phyloP scores from a whole-genome alignment of 768 basidiomycete species.

The Lepiota venenata region DNA sequence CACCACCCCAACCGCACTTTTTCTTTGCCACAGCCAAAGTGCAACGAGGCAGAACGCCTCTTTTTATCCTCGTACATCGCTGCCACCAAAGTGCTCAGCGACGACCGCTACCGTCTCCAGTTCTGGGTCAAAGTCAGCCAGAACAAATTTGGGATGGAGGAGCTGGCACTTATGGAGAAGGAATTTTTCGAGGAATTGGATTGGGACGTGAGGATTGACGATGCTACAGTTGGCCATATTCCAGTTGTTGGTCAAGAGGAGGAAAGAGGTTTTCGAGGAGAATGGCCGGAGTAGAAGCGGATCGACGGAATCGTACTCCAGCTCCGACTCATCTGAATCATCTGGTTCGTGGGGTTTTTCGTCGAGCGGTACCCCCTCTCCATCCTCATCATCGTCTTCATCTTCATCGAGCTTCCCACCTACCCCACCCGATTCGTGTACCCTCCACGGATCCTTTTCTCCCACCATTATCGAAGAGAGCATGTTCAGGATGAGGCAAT shows the following conservation, averaged over 20 bases:
- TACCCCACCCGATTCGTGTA: neutral
- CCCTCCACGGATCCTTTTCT: neutral
- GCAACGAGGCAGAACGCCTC: constrained; percentile 6
- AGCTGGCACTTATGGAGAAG: constrained; percentile 5
- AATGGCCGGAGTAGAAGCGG: neutral
- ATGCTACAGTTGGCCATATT: constrained; percentile 8
- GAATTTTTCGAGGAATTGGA: constrained; percentile 5
- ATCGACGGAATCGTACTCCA: neutral
- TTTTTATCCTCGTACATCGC: constrained; percentile 9
- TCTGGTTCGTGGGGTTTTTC: neutral
- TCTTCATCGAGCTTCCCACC: neutral
- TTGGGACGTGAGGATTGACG: constrained; percentile 8
- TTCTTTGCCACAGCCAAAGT: neutral
- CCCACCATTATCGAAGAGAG: neutral
- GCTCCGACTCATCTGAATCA: neutral
- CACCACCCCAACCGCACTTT: neutral
- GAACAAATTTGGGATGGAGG: constrained; percentile 7
- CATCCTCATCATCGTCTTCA: neutral
- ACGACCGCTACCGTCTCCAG: constrained; percentile 4
- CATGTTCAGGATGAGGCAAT: constrained; percentile 4
- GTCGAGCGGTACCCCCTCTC: neutral
- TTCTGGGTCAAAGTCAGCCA: constrained; percentile 11
- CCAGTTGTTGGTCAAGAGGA: constrained; percentile 1
- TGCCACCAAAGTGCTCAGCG: constrained; percentile 10
- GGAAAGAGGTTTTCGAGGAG: neutral